These are phyloP conservation scores for Tulasnella sp. DNA, from an alignment of 768 basidiomycete species.

Conservation along the genomic window DNA sequence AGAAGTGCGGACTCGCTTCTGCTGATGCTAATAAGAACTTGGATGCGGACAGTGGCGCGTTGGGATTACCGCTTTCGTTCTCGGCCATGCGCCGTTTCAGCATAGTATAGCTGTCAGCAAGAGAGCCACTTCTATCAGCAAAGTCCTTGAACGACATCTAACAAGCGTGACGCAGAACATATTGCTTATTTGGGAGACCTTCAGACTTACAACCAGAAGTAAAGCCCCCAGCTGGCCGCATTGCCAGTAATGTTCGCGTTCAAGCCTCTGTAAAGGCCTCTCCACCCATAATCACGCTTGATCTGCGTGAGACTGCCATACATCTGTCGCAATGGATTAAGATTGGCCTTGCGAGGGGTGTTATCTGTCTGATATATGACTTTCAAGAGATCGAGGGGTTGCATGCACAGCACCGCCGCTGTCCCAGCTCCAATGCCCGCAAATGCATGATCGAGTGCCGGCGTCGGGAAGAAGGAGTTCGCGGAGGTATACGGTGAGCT, in stretches of 20 bases:
- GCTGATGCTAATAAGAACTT: constrained; percentile 84
- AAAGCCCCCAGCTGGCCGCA: constrained; percentile 93
- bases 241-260: constrained; percentile 89
- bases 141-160: constrained; percentile 97
- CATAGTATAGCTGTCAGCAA: constrained; percentile 74
- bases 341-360: constrained; percentile 40
- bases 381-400: constrained; percentile 93
- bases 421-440: constrained; percentile 91
- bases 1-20: constrained; percentile 76
- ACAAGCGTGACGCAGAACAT: constrained; percentile 45
- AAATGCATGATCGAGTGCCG: constrained; percentile 66
- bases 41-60: constrained; percentile 56
- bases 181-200: not conserved
- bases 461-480: constrained; percentile 19
- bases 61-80: constrained; percentile 44
- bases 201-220: constrained; percentile 87
- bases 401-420: constrained; percentile 88
- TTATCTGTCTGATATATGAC: constrained; percentile 87
- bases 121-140: constrained; percentile 41
- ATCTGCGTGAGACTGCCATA: constrained; percentile 67
- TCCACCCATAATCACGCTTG: constrained; percentile 62
- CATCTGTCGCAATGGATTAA: constrained; percentile 50
- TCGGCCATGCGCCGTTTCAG: constrained; percentile 67
- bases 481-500: not conserved
- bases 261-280: constrained; percentile 82